Base-by-base conservation (phyloP, 78 protist genomes). In the Dictyostelium firmibasis region DNA sequence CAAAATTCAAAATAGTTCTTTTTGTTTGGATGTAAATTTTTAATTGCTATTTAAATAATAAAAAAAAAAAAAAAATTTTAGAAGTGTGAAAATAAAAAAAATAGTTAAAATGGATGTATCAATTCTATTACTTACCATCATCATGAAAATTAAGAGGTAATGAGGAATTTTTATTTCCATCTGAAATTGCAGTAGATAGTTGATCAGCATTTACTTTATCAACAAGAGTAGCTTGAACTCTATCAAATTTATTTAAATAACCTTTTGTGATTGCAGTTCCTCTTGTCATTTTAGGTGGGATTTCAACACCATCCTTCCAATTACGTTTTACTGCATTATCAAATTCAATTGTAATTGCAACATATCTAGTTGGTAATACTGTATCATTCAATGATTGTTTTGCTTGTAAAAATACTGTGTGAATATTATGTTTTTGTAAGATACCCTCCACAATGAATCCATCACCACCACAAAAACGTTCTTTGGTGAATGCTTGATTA, bases 381-480 rank as follows among this genome's bases (percentile, higher is more conserved):
- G 85, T 81, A 27, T 78, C 81, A 20, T 64, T 43, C 9, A 81
- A 0, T 14, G 78, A 2, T 81, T 67, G 94, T n/a, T 88, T 88
- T 16, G 60, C 29, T 27, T 25, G 47, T 18, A 88, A 20, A 67
- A 88, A 88, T 62, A 88, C 60, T 47, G 85, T 60, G 4, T 88
- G 94, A 25, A 88, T 25, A 41, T 81, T 79, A 8, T 29, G n/a
- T 27, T 44, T 76, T n/a, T 47, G 50, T 27, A 88, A 57, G 9
- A 81, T 33, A 69, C 94, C 94, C 23, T 88, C 94, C 4, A 88
- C 43, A 67, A 88, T 88, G 79, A 88, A 88, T n/a, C 94, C 94
- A 81, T 88, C 78, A 13, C 93, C 94, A 23, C 81, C 81, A 69
- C 94, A 88, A 25, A 36, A 27, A 18, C 18, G 25, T 41, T 86